These are phyloP conservation scores for Kwoniella shivajii DNA, from an alignment of 1,284 basidiomycete species.

Conservation along the genomic window DNA sequence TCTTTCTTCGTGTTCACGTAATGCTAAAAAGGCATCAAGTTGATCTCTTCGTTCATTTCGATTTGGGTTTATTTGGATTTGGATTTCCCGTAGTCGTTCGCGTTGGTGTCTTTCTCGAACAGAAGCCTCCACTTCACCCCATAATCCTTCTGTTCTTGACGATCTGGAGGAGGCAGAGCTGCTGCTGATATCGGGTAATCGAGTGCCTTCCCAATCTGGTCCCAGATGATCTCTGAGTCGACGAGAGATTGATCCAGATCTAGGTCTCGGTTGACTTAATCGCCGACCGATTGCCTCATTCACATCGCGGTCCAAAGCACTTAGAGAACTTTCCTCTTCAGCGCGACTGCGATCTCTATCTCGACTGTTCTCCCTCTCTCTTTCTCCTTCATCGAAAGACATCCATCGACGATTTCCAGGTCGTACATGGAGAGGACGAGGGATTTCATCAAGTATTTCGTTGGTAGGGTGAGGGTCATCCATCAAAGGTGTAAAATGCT, in stretches of 20 bases:
- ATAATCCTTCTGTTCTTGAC: no score
- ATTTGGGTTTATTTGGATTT: no score
- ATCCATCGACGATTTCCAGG: slow-evolving; percentile 17
- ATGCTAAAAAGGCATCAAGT: no score
- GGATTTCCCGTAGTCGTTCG: no score
- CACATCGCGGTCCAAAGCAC: slow-evolving; percentile 15
- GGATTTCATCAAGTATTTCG: not conserved
- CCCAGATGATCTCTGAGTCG: slow-evolving; percentile 8
- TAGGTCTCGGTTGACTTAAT: slow-evolving; percentile 6
- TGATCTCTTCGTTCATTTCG: no score
- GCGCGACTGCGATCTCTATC: not conserved
- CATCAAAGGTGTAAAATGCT: no score
- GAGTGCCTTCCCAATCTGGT: slow-evolving; percentile 13
- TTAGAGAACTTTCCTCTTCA: not conserved
- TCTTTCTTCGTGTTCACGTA: not conserved
- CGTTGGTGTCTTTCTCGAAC: no score
- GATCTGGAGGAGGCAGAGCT: no score
- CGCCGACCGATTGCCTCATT: slow-evolving; percentile 14
- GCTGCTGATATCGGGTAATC: not conserved
- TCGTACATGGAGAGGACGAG: not conserved
- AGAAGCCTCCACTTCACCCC: slow-evolving; percentile 6
- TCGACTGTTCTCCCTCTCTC: slow-evolving; percentile 8
- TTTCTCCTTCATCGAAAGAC: slow-evolving; percentile 14
- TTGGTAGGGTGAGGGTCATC: no score
- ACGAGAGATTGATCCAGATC: slow-evolving; percentile 3